Evolutionary conservation across 164 flowering plant genomes (phyloP).

Genomic region (Vitis vinifera): ASM3070453v1 NC_081816.1:3912001-3912500

Average conservation of each 20-base stretch:
- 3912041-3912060: conserved; percentile 86
- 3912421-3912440: conserved; percentile 86
- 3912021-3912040: conserved; percentile 82
- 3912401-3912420: conserved; percentile 84
- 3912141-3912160: background rate
- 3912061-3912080: conserved; percentile 97
- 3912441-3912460: background rate
- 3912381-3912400: conserved; percentile 79
- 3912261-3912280: conserved; percentile 89
- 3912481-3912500: background rate
- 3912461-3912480: background rate
- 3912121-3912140: background rate
- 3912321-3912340: background rate
- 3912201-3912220: background rate
- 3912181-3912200: background rate
- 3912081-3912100: conserved; percentile 49
- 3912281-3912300: conserved; percentile 1
- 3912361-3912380: conserved; percentile 84
- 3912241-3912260: conserved; percentile 99
- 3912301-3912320: background rate
- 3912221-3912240: conserved; percentile 71
- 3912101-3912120: background rate
- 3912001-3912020: conserved; percentile 34
- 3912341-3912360: conserved; percentile 60
- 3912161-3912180: background rate